Evolutionary conservation across 345 rosid species (phyloP).

Genomic region (Jatropha curcas): DNA sequence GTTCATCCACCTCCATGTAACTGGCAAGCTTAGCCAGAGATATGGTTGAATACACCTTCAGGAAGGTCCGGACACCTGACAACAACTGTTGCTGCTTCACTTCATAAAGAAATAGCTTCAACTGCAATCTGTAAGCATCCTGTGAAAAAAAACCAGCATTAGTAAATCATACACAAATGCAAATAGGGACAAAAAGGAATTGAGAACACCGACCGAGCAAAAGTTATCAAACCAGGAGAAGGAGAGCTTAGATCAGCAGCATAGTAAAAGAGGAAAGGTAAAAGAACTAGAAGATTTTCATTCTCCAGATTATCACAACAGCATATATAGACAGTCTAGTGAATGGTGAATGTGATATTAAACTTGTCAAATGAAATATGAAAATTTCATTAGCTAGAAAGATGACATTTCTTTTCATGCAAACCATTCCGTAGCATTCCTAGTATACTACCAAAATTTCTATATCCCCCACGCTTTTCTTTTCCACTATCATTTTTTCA

Average conservation of each 20-base stretch:
- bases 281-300: not conserved
- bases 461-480: too few relatives aligned
- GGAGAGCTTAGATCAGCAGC: not conserved
- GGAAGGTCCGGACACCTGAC: constrained; percentile 76
- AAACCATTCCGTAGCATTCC: not conserved
- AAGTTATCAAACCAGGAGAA: too few relatives aligned
- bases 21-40: constrained; percentile 82
- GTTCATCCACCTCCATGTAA: constrained; percentile 95
- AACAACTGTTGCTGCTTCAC: constrained; percentile 93
- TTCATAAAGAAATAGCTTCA: constrained; percentile 93
- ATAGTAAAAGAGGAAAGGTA: not conserved
- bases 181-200: not conserved
- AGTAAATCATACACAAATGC: not conserved
- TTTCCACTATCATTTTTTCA: too few relatives aligned
- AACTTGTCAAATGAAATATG: not conserved
- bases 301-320: not conserved
- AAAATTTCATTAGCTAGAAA: not conserved
- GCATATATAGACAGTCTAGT: not conserved
- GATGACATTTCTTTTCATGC: constrained; percentile 1
- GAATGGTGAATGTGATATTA: not conserved
- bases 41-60: constrained; percentile 84
- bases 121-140: constrained; percentile 96
- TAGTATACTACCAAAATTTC: too few relatives aligned
- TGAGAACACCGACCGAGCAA: too few relatives aligned
- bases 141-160: constrained; percentile 27